These are phyloP conservation scores for Heterobasidion irregulare DNA, from an alignment of 1,284 basidiomycete species.

Conservation along the genomic window DNA sequence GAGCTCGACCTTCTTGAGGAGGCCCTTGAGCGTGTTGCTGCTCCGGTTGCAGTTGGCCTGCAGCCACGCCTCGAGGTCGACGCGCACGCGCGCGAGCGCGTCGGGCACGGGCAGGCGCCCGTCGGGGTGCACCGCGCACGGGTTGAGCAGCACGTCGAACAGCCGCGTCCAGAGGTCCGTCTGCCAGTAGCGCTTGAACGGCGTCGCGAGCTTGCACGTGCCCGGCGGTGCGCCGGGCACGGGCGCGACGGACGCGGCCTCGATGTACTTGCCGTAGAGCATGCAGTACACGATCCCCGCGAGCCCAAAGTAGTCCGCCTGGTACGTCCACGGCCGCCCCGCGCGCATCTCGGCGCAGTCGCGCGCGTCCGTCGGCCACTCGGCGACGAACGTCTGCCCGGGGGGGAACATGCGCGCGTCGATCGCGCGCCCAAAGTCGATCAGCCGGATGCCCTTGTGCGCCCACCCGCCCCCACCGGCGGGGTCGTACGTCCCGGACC, in stretches of 20 bases:
- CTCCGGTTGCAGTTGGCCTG: constrained; percentile 76
- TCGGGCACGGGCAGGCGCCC: constrained; percentile 63
- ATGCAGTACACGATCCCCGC: constrained; percentile 92
- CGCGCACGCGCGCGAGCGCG: constrained; percentile 57
- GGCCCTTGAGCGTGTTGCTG: constrained; percentile 78
- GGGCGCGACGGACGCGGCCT: constrained; percentile 47
- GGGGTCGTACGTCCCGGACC: constrained; percentile 72
- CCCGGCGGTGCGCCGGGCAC: constrained; percentile 23
- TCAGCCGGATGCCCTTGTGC: constrained; percentile 83
- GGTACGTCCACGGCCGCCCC: constrained; percentile 82
- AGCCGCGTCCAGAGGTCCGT: constrained; percentile 77
- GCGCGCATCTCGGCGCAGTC: constrained; percentile 91
- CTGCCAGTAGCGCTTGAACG: constrained; percentile 96
- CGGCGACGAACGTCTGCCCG: constrained; percentile 76
- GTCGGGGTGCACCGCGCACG: constrained; percentile 43
- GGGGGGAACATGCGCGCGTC: constrained; percentile 77
- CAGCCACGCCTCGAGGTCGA: constrained; percentile 86
- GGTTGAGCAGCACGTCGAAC: constrained; percentile 87
- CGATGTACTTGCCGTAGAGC: constrained; percentile 94
- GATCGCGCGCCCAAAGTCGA: constrained; percentile 94
- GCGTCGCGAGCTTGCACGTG: constrained; percentile 62
- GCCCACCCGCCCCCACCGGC: constrained; percentile 80
- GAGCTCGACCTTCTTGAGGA: constrained; percentile 73
- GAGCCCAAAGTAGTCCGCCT: constrained; percentile 94
- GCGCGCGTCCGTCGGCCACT: constrained; percentile 82